Conservation (phyloP, 805 yeast species). For the Ogataea methylovora region DNA sequence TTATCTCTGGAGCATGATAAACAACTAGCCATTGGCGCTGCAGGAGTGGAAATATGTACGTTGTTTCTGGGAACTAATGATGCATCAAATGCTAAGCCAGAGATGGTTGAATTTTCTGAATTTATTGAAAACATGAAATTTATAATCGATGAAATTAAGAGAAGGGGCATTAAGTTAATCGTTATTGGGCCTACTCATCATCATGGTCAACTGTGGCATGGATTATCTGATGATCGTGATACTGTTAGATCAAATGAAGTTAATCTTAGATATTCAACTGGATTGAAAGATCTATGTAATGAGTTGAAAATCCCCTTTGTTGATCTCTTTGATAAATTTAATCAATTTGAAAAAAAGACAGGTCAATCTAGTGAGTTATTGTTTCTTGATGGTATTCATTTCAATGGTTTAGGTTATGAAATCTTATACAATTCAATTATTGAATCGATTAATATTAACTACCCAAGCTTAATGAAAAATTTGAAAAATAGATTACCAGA, state of each 20-base stretch:
- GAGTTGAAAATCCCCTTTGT: slow-evolving; percentile 46
- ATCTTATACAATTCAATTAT: slow-evolving; percentile 28
- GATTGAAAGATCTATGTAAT: slow-evolving; percentile 37
- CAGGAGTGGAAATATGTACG: slow-evolving; percentile 8
- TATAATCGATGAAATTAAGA: slow-evolving; percentile 31
- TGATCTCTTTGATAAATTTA: slow-evolving; percentile 42
- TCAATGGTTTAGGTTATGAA: slow-evolving; percentile 29
- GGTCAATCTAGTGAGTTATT: slow-evolving; percentile 13
- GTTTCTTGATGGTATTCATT: slow-evolving; percentile 40
- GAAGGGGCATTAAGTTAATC: slow-evolving; percentile 40
- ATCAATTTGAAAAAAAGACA: slow-evolving; percentile 9
- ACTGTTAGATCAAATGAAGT: slow-evolving; percentile 34
- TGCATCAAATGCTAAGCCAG: slow-evolving; percentile 34
- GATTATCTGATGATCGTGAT: slow-evolving; percentile 24
- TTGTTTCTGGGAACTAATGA: slow-evolving; percentile 69
- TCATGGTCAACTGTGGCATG: slow-evolving; percentile 35
- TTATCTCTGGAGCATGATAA: slow-evolving; percentile 37
- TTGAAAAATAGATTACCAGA: slow-evolving; percentile 14
- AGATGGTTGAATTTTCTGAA: slow-evolving; percentile 46
- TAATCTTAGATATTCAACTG: slow-evolving; percentile 42
- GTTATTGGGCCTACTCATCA: slow-evolving; percentile 58
- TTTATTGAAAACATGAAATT: slow-evolving; percentile 40
- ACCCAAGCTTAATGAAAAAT: slow-evolving; percentile 25
- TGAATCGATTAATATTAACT: slow-evolving; percentile 20
- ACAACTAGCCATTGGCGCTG: slow-evolving; percentile 3